Percentiles rank a stretch among this genome's conserved stretches.
phyloP scores from a whole-genome alignment of 306 rosid genomes.

The Medicago arabica region DNA sequence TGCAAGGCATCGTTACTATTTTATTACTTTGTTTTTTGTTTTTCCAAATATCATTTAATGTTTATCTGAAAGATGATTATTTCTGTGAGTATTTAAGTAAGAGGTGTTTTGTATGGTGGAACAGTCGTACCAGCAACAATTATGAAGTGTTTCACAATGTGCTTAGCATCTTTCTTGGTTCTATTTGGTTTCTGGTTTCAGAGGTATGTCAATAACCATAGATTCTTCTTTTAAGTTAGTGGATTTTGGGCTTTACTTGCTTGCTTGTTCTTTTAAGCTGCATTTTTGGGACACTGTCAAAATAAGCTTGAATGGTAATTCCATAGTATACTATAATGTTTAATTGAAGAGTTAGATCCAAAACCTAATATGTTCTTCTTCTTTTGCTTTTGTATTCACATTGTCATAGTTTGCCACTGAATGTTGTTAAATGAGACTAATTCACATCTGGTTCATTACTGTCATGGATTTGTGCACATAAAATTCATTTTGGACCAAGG shows the following conservation, averaged over 20 bases:
- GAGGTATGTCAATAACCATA: constrained; percentile 47
- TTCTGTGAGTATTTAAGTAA: constrained; percentile 37
- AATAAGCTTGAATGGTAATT: background rate
- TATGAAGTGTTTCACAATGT: constrained; percentile 50
- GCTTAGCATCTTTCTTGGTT: constrained; percentile 43
- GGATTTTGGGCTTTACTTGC: constrained; percentile 28
- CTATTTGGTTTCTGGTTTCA: constrained; percentile 47
- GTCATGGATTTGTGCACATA: background rate
- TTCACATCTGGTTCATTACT: background rate
- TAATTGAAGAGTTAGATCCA: background rate
- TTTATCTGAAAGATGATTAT: background rate
- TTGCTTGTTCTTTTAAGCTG: constrained; percentile 31
- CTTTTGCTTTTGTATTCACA: background rate
- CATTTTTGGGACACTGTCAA: constrained; percentile 4
- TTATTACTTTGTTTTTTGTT: background rate
- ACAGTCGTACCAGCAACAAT: constrained; percentile 36
- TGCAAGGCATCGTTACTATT: background rate
- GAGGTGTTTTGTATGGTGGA: constrained; percentile 40
- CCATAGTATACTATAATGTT: background rate
- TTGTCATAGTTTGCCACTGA: background rate
- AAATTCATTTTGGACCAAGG: background rate
- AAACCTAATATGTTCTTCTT: background rate
- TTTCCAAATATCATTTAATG: background rate
- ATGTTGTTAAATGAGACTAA: background rate
- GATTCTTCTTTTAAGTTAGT: constrained; percentile 3